Percentiles rank a stretch among this genome's conserved stretches.
Evolutionary conservation across 164 flowering plant genomes (phyloP).

Genomic region (Taxillus chinensis): DNA sequence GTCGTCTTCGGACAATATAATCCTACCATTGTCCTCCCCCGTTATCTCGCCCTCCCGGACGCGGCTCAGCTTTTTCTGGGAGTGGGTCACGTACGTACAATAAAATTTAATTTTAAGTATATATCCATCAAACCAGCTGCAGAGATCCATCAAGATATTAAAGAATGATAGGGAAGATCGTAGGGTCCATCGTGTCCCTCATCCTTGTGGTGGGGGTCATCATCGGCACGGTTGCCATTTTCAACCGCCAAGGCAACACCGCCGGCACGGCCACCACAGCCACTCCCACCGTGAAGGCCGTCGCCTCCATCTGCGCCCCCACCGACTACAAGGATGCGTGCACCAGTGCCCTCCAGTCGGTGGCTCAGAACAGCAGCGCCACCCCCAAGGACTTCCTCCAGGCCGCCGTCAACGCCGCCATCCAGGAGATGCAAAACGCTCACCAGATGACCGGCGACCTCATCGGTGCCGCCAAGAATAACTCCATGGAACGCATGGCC

Average conservation of each 20-base stretch:
- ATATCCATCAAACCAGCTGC: too few relatives aligned
- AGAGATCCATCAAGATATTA: too few relatives aligned
- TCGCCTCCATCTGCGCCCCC: slow-evolving; percentile 16
- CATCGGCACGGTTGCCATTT: slow-evolving; percentile 21
- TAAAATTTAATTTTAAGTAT: too few relatives aligned
- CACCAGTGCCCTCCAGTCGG: slow-evolving; percentile 13
- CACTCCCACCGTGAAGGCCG: slow-evolving; percentile 17
- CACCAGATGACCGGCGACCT: slow-evolving; percentile 7
- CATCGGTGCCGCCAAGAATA: slow-evolving; percentile 1
- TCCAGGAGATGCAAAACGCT: slow-evolving; percentile 13
- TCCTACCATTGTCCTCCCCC: too few relatives aligned
- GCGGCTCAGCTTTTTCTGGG: too few relatives aligned
- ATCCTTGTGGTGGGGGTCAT: slow-evolving; percentile 30
- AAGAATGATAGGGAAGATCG: background rate
- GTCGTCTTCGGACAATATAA: too few relatives aligned
- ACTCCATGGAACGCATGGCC: slow-evolving; percentile 20
- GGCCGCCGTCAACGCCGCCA: slow-evolving; percentile 16
- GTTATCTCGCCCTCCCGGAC: too few relatives aligned
- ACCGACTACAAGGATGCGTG: slow-evolving; percentile 23
- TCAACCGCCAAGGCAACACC: background rate
- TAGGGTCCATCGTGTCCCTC: slow-evolving; percentile 16
- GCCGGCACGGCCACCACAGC: background rate
- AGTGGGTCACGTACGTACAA: too few relatives aligned
- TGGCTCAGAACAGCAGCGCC: slow-evolving; percentile 13
- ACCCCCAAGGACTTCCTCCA: slow-evolving; percentile 22